Percentiles rank a stretch among this genome's conserved stretches.
phyloP scores from a whole-genome alignment of 1,284 basidiomycete species.

The Ustilago cynodontis region DNA sequence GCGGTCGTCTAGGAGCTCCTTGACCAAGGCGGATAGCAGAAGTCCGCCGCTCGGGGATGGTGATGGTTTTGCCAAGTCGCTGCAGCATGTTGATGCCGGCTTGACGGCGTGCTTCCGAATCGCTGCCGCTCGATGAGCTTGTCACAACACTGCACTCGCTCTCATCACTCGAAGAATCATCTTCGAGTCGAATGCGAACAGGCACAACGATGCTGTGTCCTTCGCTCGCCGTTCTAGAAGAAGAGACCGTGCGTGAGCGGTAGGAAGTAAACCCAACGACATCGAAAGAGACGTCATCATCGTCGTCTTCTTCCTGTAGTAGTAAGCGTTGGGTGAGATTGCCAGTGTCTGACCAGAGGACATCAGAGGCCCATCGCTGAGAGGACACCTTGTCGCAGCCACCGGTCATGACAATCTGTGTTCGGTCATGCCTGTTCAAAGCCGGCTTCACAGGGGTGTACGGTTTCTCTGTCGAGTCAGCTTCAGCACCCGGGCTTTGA shows the following conservation, averaged over 20 bases:
- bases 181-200: constrained; percentile 29
- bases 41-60: constrained; percentile 20
- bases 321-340: background rate
- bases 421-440: constrained; percentile 27
- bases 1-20: constrained; percentile 28
- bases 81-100: constrained; percentile 41
- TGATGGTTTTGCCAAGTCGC: constrained; percentile 12
- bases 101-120: constrained; percentile 31
- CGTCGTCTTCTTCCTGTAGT: background rate
- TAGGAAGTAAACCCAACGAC: constrained; percentile 35
- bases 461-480: background rate
- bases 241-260: background rate
- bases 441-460: background rate
- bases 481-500: background rate
- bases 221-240: background rate
- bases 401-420: constrained; percentile 27
- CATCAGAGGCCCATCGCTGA: background rate
- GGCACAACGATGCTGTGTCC: constrained; percentile 27
- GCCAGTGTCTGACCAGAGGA: background rate
- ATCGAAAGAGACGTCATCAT: constrained; percentile 12
- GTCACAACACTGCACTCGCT: constrained; percentile 26
- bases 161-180: constrained; percentile 41
- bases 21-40: constrained; percentile 23
- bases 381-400: background rate
- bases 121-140: constrained; percentile 21